Evolutionary conservation across 345 rosid genomes (phyloP), one percentile per base, ranked within the genome.

Genomic region (Sapria himalayana): DNA sequence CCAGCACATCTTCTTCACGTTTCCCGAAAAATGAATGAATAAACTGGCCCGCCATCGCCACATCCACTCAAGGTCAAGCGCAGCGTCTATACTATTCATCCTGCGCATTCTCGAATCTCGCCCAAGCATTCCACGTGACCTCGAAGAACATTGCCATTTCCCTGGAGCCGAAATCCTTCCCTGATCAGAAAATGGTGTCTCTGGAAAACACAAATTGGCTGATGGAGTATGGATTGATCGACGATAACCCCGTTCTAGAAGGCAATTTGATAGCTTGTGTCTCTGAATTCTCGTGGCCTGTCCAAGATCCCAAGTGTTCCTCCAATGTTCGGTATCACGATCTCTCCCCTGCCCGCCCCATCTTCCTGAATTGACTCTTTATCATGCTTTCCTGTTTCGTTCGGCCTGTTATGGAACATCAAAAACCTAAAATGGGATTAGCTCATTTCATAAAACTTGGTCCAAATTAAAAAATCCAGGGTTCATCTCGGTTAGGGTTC

Each of bases 231-330:
- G 66, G 65, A 31, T 21, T 75, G 61, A 78, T 81, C 48, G 94
- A 86, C 43, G 97, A 78, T 19, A 63, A 70, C 46, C 49, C 81
- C 11, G 75, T 78, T 39, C 57, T 62, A 24, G 39, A 76, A 61
- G 69, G 58, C 19, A 57, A 48, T 52, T 78, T 71, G 60, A 56
- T 76, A 1, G 71, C 62, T 41, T 69, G 71, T 19, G 68, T 60
- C 45, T 40, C 77, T 9, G 74, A 68, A 0, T 86, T 81, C 67
- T 54, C 78, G 23, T 86, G 94, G 93, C 76, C 92, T 3, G 51
- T 55, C 5, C 94, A 63, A 49, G 66, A 73, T 29, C 37, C 59
- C 17, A 66, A 58, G 38, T 75, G 65, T 14, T 58, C 85, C 27
- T 37, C 97, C 20, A 61, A 69, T 46, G 70, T 56, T 65, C 60